Percentiles rank a stretch among this genome's conserved stretches.
phyloP scores from a whole-genome alignment of 306 rosid genomes.

The Vigna mungo region DNA sequence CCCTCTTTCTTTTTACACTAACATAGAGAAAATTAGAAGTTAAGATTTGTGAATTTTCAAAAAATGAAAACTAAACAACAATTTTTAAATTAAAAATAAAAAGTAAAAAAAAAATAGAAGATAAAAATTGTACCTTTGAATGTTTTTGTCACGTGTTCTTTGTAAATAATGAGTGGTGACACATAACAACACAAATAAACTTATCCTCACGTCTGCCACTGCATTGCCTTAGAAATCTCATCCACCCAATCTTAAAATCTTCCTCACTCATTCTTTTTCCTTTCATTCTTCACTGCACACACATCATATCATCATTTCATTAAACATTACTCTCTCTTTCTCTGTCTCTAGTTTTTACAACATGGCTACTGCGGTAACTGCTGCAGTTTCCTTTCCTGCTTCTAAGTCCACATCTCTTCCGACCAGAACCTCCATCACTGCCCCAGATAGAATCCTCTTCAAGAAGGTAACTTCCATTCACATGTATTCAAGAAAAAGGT shows the following conservation, averaged over 20 bases:
- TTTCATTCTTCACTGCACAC: slow-evolving; percentile 33
- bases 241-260: slow-evolving; percentile 85
- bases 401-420: slow-evolving; percentile 73
- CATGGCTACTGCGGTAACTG: slow-evolving; percentile 94
- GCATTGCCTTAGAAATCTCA: slow-evolving; percentile 68
- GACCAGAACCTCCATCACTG: slow-evolving; percentile 55
- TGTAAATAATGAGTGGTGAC: slow-evolving; percentile 4
- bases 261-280: neutral
- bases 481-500: slow-evolving; percentile 15
- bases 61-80: too few species aligned
- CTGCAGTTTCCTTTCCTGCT: slow-evolving; percentile 86
- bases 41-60: too few species aligned
- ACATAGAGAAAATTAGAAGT: too few species aligned
- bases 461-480: slow-evolving; percentile 57
- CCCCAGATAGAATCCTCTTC: slow-evolving; percentile 67
- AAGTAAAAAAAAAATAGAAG: too few species aligned
- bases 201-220: slow-evolving; percentile 77
- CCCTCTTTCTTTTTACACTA: too few species aligned
- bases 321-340: too few species aligned
- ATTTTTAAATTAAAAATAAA: too few species aligned
- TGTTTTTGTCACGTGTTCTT: too few species aligned
- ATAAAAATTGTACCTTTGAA: too few species aligned
- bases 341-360: slow-evolving; percentile 19
- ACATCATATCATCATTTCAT: slow-evolving; percentile 36
- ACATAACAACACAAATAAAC: slow-evolving; percentile 42